Percentiles rank a stretch among this genome's conserved stretches.
Conservation (phyloP, 345 rosid genomes). For the Cardiospermum halicacabum region DNA sequence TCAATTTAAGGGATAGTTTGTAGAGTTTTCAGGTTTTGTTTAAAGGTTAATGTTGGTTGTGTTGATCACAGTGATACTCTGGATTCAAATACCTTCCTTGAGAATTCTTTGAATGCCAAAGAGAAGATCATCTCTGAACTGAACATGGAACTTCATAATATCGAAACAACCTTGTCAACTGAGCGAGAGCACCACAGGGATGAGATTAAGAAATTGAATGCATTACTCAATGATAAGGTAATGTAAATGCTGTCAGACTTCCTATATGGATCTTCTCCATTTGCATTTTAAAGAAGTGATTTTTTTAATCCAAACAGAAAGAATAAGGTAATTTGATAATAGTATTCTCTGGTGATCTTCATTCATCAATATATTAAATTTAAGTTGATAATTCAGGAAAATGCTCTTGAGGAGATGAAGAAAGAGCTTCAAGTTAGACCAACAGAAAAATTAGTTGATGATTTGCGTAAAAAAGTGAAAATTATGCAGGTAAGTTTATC, state of each 20-base stretch:
- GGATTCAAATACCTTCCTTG: conserved; percentile 78
- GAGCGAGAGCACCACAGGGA: conserved; percentile 78
- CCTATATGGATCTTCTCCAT: neutral
- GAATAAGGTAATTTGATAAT: neutral
- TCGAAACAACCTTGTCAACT: conserved; percentile 69
- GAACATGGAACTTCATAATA: conserved; percentile 82
- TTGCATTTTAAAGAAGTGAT: neutral
- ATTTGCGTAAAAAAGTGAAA: conserved; percentile 93
- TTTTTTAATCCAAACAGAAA: neutral
- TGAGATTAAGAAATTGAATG: conserved; percentile 77
- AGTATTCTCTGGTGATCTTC: neutral
- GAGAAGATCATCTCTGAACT: conserved; percentile 94
- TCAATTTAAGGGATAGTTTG: neutral
- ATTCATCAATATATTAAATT: conserved; percentile 1
- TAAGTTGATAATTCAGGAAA: conserved; percentile 46
- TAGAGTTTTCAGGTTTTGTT: conserved; percentile 6
- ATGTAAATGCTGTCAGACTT: neutral
- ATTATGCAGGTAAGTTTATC: conserved; percentile 71
- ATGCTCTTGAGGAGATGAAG: conserved; percentile 76
- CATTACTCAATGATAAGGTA: conserved; percentile 72
- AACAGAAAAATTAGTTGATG: conserved; percentile 86
- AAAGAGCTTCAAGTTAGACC: conserved; percentile 92
- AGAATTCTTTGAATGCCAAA: conserved; percentile 82
- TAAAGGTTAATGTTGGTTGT: conserved; percentile 14
- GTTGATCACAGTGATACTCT: conserved; percentile 53